Evolutionary conservation across 495 filamentous ascomycete genomes (phyloP), one percentile per base, ranked within the genome.

Genomic region (Aspergillus incahuasiensis): DNA sequence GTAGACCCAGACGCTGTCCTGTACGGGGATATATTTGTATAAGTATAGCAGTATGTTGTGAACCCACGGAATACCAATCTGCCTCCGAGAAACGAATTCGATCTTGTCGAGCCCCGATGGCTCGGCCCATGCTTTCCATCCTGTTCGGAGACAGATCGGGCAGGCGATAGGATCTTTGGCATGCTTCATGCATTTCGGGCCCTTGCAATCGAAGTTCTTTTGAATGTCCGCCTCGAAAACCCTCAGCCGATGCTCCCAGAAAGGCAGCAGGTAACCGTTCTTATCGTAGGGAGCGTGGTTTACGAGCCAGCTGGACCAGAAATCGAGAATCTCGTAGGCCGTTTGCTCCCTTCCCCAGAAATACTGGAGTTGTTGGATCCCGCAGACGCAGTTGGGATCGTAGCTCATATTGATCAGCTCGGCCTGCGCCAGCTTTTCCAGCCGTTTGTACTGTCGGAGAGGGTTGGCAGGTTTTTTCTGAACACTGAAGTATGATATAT

Each of bases 351-450:
- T 48, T 5, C 50, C 55, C 20, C 32, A 48, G 40, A 61, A 61
- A 20, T 61, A 61, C 41, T 58, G 50, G 21, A 15, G 42, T n/a
- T 54, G 43, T 38, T 51, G 34, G 11, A 42, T 55, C 5, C 6
- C 39, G 28, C 59, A 61, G 6, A 24, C 22, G 42, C 59, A 61
- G 15, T 46, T 42, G n/a, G 30, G 45, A 18, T 57, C 46, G 24
- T 49, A 55, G 42, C 28, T 49, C 50, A 61, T 38, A 34, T 57
- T 55, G 11, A 44, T 49, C 6, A 57, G 46, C 28, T 61, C 59
- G 32, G 35, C 53, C 21, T 51, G 51, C 1, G 47, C 54, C 32
- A 61, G 15, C 30, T 50, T 51, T 15, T 61, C 59, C 25, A 61
- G 30, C 6, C 55, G 48, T 21, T 51, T 48, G 24, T 61, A 61